Evolutionary conservation across 768 basidiomycete species (phyloP).

Genomic region (Auriscalpium vulgare): DNA sequence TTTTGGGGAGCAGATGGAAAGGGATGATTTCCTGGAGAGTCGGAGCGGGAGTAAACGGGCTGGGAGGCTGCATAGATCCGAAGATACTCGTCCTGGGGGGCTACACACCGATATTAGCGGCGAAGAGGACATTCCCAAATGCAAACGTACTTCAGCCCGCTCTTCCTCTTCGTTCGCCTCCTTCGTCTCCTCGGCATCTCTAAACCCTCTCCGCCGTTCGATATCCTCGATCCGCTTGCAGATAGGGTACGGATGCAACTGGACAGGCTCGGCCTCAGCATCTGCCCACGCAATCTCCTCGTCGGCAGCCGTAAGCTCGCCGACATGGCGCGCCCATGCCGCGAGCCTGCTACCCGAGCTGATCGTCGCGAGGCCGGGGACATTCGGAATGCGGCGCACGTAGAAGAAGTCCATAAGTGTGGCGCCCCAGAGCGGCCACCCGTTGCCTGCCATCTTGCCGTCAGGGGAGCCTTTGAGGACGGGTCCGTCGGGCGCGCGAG

Average conservation of each 20-base stretch:
- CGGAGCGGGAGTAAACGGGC: background rate
- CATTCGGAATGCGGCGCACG: conserved; percentile 5
- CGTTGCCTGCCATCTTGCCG: conserved; percentile 28
- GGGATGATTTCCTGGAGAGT: background rate
- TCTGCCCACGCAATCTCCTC: conserved; percentile 29
- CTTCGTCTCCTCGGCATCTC: background rate
- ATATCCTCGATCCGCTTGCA: background rate
- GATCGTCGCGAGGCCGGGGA: conserved; percentile 16
- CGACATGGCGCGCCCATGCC: conserved; percentile 28
- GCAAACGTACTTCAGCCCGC: background rate
- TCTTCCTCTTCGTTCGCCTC: background rate
- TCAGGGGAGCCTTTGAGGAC: background rate
- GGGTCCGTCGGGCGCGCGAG: conserved; percentile 25
- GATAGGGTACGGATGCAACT: conserved; percentile 13
- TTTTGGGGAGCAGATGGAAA: conserved; percentile 6
- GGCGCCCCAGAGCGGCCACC: conserved; percentile 33
- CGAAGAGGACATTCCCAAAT: background rate
- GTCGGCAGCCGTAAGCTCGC: conserved; percentile 26
- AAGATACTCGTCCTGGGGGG: background rate
- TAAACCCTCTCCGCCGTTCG: background rate
- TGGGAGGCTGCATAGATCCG: background rate
- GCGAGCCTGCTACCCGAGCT: conserved; percentile 31
- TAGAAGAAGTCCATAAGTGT: conserved; percentile 36
- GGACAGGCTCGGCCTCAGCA: conserved; percentile 26
- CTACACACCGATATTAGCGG: background rate